Evolutionary conservation across 2,329 filamentous ascomycete genomes (phyloP), one percentile per base, ranked within the genome.

Genomic region (Colletotrichum lupini): DNA sequence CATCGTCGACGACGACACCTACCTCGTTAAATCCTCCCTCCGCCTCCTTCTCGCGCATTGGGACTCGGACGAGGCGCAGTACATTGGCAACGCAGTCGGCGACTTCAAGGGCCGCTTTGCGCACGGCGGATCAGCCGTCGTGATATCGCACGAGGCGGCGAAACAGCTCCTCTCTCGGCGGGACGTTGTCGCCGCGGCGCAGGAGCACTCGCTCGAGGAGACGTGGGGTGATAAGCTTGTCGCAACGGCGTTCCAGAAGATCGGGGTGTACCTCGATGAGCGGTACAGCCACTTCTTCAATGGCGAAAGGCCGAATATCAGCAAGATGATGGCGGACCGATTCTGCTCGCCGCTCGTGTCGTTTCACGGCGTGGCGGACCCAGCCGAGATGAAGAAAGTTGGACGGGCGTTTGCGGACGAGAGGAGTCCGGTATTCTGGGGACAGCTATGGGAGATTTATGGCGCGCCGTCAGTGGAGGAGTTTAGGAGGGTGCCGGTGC

Each of bases 1-100:
- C 74, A 85, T 90, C 75, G 79, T 89, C 16, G 88, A 90, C 78
- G 89, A 90, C 78, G 88, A 91, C 77, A 90, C 87, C 1, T 90
- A 86, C 77, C 78, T 90, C 57, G 82, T 90, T 57, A 84, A 84
- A 64, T 82, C 85, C 3, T 88, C 88, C 14, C 79, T 90, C 32
- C 80, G 82, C 55, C 78, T 85, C 1, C 79, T 90, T 14, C 81
- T 90, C 16, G 82, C 83, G 22, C 87, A 88, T 68, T 79, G 90
- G 71, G 82, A 90, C 78, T 82, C 85, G 2, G 76, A 80, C 6
- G 79, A 81, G 64, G 84, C 86, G 16, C 82, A 87, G 55, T 90
- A 90, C 76, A 77, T 91, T 26, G 89, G 89, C 49, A 90, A 90
- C 71, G 86, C 87, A 2, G 86, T 90, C 16, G 89, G 89, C 60